phyloP scores from a whole-genome alignment of 2,329 filamentous ascomycete genomes.

The Pestalotiopsis fici region DNA sequence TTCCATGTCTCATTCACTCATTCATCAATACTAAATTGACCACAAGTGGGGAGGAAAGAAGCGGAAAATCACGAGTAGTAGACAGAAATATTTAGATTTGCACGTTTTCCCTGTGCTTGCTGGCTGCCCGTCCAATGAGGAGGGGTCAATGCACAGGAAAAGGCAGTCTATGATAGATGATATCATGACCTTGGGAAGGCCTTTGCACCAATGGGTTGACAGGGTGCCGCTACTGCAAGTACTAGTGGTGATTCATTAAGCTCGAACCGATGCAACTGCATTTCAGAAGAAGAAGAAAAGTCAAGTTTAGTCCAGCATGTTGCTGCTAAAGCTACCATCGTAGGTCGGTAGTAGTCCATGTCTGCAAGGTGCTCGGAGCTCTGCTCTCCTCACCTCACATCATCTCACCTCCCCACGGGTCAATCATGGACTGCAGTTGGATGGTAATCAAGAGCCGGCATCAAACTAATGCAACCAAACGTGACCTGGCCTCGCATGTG shows the following conservation, averaged over 20 bases:
- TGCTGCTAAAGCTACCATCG: not conserved
- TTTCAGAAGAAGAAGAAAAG: not conserved
- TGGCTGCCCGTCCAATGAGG: not conserved
- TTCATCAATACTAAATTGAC: too few relatives aligned
- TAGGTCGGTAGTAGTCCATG: not conserved
- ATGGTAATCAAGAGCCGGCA: not conserved
- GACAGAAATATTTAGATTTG: too few relatives aligned
- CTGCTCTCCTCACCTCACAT: too few relatives aligned
- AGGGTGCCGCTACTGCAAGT: not conserved
- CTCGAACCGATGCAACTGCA: not conserved
- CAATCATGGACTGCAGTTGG: too few relatives aligned
- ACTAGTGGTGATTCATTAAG: conserved; percentile 11
- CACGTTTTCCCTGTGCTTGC: too few relatives aligned
- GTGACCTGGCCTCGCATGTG: not conserved
- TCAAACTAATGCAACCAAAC: not conserved
- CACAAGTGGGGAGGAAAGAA: too few relatives aligned
- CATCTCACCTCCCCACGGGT: too few relatives aligned
- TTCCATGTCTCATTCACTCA: too few relatives aligned
- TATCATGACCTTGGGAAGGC: conserved; percentile 3
- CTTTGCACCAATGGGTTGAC: not conserved
- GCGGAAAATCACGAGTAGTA: too few relatives aligned
- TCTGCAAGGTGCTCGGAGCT: too few relatives aligned
- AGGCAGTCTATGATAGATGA: not conserved
- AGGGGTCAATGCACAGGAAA: not conserved
- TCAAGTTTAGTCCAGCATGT: not conserved